Evolutionary conservation across 768 basidiomycete genomes (phyloP), one percentile per base, ranked within the genome.

Genomic region (Naganishia friedmannii): DNA sequence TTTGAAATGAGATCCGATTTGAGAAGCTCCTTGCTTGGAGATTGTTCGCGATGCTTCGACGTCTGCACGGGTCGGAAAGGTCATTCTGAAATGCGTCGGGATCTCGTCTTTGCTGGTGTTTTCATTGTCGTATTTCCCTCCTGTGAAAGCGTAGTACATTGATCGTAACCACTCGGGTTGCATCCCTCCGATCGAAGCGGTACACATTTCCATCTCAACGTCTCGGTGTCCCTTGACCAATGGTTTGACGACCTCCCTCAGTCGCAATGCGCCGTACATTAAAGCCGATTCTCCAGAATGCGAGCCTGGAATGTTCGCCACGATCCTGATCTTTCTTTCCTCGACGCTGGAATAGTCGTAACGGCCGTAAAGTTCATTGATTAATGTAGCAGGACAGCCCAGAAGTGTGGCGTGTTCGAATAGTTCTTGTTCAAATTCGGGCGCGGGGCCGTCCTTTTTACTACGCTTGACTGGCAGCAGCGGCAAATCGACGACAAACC

Each of bases 401-500:
- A 72, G 63, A 13, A 60, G 53, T 0, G 28, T 51, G n/a, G 60
- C 56, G 53, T 72, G 71, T 42, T 68, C 67, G 53, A 72, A 45
- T 23, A 72, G 66, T 15, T 72, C 67, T 55, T 65, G 57, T 60
- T 72, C 67, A 53, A 72, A 72, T 51, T 68, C 67, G 6, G 67
- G 57, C 19, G 26, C 26, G 12, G 53, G 57, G 10, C 53, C 31
- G 19, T 28, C 46, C 17, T 54, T 34, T 26, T 48, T 51, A 15
- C 42, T 42, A 3, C 69, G 69, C 29, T 58, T 48, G 0, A 21
- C 23, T 21, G 67, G 31, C 0, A 68, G 39, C n/a, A 29, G 42
- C 9, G 71, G 71, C 23, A 72, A 60, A 32, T 72, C 71, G 29
- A 72, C 71, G 21, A 72, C 58, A 58, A 72, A 69, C 71, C 71